Evolutionary conservation across 225 moss, liverwort and hornwort genomes (phyloP), one percentile per base, ranked within the genome.

Genomic region (Rhytidiadelphus loreus): DNA sequence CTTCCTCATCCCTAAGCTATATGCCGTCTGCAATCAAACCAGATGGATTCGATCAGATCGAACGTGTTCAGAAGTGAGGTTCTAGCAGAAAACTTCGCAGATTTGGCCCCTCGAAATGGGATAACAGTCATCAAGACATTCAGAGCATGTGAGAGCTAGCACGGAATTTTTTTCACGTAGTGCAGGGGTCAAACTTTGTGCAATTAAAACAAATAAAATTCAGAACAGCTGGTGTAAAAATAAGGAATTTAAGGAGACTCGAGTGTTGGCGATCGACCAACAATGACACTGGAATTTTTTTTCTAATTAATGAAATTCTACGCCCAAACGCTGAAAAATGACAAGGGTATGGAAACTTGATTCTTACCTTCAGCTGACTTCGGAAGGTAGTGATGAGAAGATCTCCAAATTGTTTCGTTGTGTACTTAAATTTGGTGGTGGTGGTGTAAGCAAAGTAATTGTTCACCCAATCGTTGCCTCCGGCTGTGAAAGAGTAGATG

Each of bases 1-100:
- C 71, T 99, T 99, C 59, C 96, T 93, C 82, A 96, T 96, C 50
- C 98, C 98, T 28, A 95, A 80, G 29, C 82, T 84, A 29, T 99
- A 97, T 8, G 93, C 77, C 29, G 82, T 88, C 98, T 98, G 95
- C 87, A 81, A 80, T 22, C n/a, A 48, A 74, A 46, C 32, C 74
- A 74, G 30, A 30, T 23, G 22, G 35, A 77, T 37, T 53, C 77
- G 35, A 53, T 53, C 52, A 84, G 43, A 65, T 9, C 64, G 65
- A 52, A 33, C 48, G 18, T 19, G 44, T 56, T n/a, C 77, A 55
- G 37, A 66, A 66, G 33, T 37, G 37, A 23, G 37, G 37, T 25
- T 24, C 8, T 3, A 19, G 29, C 19, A 37, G 7, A 78, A 61
- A 13, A 30, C 60, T 43, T 43, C 20, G 80, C 43, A 60, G 41